Evolutionary conservation across 352 stramenopile genomes (phyloP), one percentile per base, ranked within the genome.

Genomic region (Pythium phragmiticola): DNA sequence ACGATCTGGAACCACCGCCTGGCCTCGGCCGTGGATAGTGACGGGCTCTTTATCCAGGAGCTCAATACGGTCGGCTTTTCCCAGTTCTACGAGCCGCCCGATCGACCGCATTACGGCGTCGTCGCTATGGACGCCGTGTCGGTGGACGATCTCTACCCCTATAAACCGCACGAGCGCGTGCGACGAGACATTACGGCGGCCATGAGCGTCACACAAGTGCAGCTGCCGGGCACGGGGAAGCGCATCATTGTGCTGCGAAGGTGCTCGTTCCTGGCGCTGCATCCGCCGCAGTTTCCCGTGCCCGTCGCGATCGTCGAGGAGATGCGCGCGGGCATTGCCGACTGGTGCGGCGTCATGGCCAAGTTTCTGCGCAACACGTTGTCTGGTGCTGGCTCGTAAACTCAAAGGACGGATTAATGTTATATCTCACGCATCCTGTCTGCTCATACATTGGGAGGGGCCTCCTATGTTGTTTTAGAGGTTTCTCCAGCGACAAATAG

Each of bases 121-220:
- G 13, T 46, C 13, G 39, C 74, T 7, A 62, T 68, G 3, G 51
- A 57, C 51, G 12, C 34, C 1, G 51, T 57, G 11, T 8, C 19
- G 26, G n/a, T 47, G 21, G 75, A 87, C 59, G 73, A 78, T 13
- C 49, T 87, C 34, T 73, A 84, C 46, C 78, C 76, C 37, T 87
- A 87, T 65, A 43, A 53, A 16, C 50, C 69, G 13, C 30, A 33
- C 17, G 56, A 77, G 56, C 68, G 56, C 65, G 30, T 75, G 7
- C 73, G 71, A n/a, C 69, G 69, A 23, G 65, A 80, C 54, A 46
- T 76, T 26, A 69, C 54, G 7, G 60, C 42, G 1, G 58, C 66
- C 5, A 63, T 74, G 36, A 59, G 52, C 21, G 34, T 75, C 14
- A 64, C 21, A 28, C 43, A 59, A 12, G 42, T 68, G 19, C 51